Base-by-base conservation (phyloP, 2,329 filamentous ascomycete species). In the Pseudocercospora vitis region DNA sequence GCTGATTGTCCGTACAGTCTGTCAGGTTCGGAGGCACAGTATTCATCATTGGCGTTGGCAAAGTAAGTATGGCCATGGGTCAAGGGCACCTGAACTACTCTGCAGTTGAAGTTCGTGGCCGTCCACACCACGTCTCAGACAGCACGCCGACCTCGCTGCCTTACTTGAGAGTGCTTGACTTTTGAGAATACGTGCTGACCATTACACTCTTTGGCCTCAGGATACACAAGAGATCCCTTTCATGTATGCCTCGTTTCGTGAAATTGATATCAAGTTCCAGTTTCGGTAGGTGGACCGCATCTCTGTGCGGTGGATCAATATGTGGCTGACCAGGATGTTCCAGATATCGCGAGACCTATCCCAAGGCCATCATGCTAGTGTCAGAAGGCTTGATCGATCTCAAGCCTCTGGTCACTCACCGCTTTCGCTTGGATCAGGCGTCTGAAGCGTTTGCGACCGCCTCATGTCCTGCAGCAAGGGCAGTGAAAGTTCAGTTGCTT, bases 321-420 rank as follows among this genome's bases (percentile, higher is more conserved):
- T 24, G 23, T 31, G 42, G 48, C 42, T 50, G 47, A 45, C 42
- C 23, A 47, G 31, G 6, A 11, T 33, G 14, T n/a, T 23, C 12
- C 26, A 55, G 52, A 32, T 74, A 74, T 53, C 64, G 66, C 32
- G 68, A 74, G 51, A 73, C 70, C 1, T 74, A 72, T 53, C 69
- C 71, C 7, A 75, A 67, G 47, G 75, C 73, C 0, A 69, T 78
- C 56, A 67, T 68, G 50, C 62, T 78, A 37, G 68, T 71, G 1
- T 65, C 64, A 4, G 68, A 71, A 39, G 71, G 72, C 0, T 52
- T 73, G 40, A 68, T 74, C 42, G 63, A 73, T 49, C 45, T 73
- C 50, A 71, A 73, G 54, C 70, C 69, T 32, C 57, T 73, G 24
- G 70, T 73, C 8, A 73, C 71, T 8, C 70, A 74, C 59, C 66